Evolutionary conservation across 495 filamentous ascomycete species (phyloP), one percentile per base, ranked within the genome.

Genomic region (Penicillium cosmopolitanum): DNA sequence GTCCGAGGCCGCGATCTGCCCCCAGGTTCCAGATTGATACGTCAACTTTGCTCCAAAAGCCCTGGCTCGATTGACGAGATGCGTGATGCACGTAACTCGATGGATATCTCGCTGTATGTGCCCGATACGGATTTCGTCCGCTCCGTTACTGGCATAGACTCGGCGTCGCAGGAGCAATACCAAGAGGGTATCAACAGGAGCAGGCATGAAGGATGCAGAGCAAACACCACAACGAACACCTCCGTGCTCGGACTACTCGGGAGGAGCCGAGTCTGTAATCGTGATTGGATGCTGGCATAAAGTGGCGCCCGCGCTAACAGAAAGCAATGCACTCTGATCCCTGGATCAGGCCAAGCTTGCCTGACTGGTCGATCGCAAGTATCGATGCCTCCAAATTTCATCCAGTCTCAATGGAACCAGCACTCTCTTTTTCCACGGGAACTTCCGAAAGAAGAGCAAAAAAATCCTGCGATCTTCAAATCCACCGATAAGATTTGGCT

Each of bases 11-110:
- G 52, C 51, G 65, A 66, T 61, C 58, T 62, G 50, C 53, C 16
- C 28, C 28, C 43, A 38, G 56, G 50, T 48, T 36, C 54, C 40
- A 42, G 51, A 57, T 53, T 52, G 68, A 71, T 66, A 71, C 66
- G 21, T 71, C 68, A 66, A 68, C 58, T 68, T 58, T 53, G 42
- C 31, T 18, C 25, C 21, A 5, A 44, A 9, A 44, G n/a, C 42
- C 42, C 16, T 16, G 42, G 16, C 42, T 44, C 2, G 42, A 18
- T 44, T 44, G 42, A 44, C 42, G 42, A 5, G 42, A 44, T 44
- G 15, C n/a, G 42, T n/a, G 16, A 9, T 16, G n/a, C 42, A 18
- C 42, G 8, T 31, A 19, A 44, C n/a, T 15, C 1, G 38, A 35
- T 42, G 21, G n/a, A 44, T n/a, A 6, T 44, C 16, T 44, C 42